Conservation (phyloP, 2,329 filamentous ascomycete genomes). For the Emydomyces testavorans region DNA sequence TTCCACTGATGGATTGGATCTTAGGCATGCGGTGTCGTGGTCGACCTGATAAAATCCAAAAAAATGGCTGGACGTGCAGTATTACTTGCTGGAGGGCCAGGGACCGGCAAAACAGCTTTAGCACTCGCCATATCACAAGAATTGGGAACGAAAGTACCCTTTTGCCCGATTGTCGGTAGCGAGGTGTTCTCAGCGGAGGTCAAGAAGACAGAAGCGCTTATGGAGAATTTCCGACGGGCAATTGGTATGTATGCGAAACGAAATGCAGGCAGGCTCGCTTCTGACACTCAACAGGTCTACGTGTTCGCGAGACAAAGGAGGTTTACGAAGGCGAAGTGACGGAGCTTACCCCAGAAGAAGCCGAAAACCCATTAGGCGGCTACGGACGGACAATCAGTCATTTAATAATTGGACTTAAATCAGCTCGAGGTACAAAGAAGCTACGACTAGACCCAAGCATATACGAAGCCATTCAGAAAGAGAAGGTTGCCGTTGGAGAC, state of each 20-base stretch:
- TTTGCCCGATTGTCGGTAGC: constrained; percentile 95
- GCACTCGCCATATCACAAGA: constrained; percentile 94
- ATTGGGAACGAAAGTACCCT: constrained; percentile 93
- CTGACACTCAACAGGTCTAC: constrained; percentile 45
- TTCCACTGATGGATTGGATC: not conserved
- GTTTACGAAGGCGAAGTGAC: constrained; percentile 98
- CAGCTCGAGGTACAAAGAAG: constrained; percentile 94
- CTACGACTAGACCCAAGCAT: constrained; percentile 92
- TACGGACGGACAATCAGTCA: constrained; percentile 98
- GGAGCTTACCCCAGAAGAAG: constrained; percentile 93
- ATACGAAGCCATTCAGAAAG: constrained; percentile 98
- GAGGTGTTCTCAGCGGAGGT: constrained; percentile 97
- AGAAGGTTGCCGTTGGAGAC: constrained; percentile 88
- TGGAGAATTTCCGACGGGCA: constrained; percentile 97
- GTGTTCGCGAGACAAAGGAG: constrained; percentile 97
- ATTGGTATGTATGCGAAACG: constrained; percentile 52
- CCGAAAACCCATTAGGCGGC: constrained; percentile 90
- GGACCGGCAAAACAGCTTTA: constrained; percentile 93
- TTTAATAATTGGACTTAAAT: constrained; percentile 86
- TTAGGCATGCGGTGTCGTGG: constrained; percentile 89
- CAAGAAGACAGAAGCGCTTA: constrained; percentile 97
- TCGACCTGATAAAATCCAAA: constrained; percentile 88
- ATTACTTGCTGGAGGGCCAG: constrained; percentile 82
- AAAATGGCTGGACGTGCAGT: constrained; percentile 97
- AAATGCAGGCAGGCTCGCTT: not conserved